phyloP scores from a whole-genome alignment of 2,329 filamentous ascomycete species.

The Penicillium sp. region DNA sequence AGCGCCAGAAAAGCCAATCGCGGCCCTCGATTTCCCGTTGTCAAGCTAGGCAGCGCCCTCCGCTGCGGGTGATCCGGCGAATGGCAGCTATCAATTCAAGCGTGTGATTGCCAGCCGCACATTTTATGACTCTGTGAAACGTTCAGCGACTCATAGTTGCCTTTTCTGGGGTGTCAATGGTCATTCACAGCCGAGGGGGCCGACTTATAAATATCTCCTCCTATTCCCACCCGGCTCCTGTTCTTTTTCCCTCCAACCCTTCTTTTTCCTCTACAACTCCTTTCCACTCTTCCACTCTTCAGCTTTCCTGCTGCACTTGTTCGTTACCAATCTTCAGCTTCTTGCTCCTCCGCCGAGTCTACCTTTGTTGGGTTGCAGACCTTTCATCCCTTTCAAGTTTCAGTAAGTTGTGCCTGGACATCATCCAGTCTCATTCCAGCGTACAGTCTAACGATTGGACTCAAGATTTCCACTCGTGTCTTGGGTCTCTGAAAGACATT shows the following conservation, averaged over 20 bases:
- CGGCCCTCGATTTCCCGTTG: too few relatives aligned
- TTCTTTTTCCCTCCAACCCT: neutral
- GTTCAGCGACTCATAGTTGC: too few relatives aligned
- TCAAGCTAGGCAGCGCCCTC: too few relatives aligned
- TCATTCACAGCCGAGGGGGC: too few relatives aligned
- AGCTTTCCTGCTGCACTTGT: neutral
- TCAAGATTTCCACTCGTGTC: neutral
- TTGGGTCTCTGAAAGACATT: neutral
- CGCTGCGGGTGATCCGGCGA: too few relatives aligned
- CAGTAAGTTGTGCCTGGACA: neutral
- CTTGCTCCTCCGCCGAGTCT: neutral
- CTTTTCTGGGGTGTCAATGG: too few relatives aligned
- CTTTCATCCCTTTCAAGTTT: too few relatives aligned
- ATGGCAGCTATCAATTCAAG: too few relatives aligned
- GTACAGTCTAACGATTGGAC: neutral
- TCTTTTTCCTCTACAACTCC: neutral
- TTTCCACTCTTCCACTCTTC: neutral
- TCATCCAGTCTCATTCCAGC: neutral
- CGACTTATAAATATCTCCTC: neutral
- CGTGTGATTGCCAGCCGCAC: too few relatives aligned
- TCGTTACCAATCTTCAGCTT: neutral
- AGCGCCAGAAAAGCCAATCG: too few relatives aligned
- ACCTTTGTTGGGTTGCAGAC: neutral
- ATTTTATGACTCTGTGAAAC: too few relatives aligned
- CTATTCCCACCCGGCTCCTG: neutral